Evolutionary conservation across 2,329 filamentous ascomycete genomes (phyloP).

Genomic region (Mollisia scopiformis): DNA sequence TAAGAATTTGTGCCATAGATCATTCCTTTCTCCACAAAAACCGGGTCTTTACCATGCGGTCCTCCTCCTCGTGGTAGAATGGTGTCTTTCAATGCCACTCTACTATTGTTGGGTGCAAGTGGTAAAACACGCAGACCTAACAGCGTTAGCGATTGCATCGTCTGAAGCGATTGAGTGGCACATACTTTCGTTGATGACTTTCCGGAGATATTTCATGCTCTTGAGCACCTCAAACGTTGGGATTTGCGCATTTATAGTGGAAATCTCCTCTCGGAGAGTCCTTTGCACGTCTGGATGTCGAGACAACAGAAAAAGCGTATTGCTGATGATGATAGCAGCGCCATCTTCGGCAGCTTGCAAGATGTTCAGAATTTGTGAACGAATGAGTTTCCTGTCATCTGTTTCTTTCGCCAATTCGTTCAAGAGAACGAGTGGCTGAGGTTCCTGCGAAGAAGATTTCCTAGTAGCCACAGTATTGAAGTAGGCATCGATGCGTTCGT

Average conservation of each 20-base stretch:
- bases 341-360: neutral
- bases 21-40: conserved; percentile 36
- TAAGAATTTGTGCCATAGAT: conserved; percentile 27
- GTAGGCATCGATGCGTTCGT: neutral
- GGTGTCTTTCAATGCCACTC: conserved; percentile 40
- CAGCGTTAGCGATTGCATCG: neutral
- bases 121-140: conserved; percentile 40
- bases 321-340: neutral
- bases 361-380: neutral
- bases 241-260: neutral
- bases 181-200: neutral
- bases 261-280: neutral
- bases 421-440: neutral
- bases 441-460: neutral
- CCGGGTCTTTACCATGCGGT: conserved; percentile 32
- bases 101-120: conserved; percentile 38
- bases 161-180: neutral
- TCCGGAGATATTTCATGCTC: neutral
- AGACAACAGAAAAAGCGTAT: neutral
- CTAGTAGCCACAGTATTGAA: neutral
- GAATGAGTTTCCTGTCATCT: neutral
- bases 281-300: neutral
- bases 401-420: neutral
- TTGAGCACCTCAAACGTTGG: neutral
- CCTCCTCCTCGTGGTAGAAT: conserved; percentile 40